Base-by-base conservation (phyloP, 179 eudicot species). In the Silene coronaria region DNA sequence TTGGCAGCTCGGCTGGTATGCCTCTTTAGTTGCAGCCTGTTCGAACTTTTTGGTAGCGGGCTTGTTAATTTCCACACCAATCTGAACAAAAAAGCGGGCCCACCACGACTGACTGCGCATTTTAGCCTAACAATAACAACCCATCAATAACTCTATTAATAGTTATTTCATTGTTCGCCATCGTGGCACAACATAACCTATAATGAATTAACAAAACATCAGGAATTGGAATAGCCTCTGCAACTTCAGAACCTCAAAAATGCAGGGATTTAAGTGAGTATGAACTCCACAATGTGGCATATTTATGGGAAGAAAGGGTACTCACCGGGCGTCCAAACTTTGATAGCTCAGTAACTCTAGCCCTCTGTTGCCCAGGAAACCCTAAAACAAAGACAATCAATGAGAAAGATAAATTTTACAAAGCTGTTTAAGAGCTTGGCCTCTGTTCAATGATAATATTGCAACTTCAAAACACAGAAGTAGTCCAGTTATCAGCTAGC, bases 251-350 rank as follows among this genome's bases (percentile, higher is more conserved):
- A 21, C 27, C 13, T 61, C 26, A 61, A 34, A 61, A 61, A 34
- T 21, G 8, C 62, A 59, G 6, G 23, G 3, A 22, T 10, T 60
- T 4, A 21, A 22, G 24, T 26, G 36, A 14, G 67, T 26, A 28
- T 27, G 67, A 27, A 19, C 7, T 13, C 3, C 2, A 27, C 6
- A 13, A 28, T 14, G n/a, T 12, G n/a, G 27, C 24, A 32, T 34
- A 66, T 0, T 11, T 32, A 34, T 0, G 23, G 19, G 38, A 16
- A 5, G 32, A 10, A 45, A 6, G 53, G 57, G 58, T n/a, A 82
- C 91, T 87, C 82, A 94, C 98, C 79, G 98, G 97, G 64, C 96
- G 96, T 74, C 98, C 98, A 82, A 89, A 94, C 81, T 90, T 91
- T 46, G 97, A 85, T 57, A 84, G 84, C 82, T 94, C 97, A 21